phyloP scores from a whole-genome alignment of 2,329 filamentous ascomycete species.

The Alternaria conjuncta region DNA sequence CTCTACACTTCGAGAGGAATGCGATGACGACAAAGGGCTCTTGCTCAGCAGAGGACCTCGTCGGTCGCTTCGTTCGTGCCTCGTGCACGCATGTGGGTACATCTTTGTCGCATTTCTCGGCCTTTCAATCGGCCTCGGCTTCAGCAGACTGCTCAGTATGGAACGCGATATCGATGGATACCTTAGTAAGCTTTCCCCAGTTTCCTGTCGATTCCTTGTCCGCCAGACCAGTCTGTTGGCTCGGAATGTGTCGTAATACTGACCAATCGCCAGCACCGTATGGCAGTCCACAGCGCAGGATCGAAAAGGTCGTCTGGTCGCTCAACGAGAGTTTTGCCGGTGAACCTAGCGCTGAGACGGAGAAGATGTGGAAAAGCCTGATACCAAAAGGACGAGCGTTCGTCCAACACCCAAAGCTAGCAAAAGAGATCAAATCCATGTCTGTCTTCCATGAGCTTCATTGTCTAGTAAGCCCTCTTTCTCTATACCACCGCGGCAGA shows the following conservation, averaged over 20 bases:
- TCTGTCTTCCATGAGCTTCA: conserved; percentile 14
- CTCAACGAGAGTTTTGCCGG: conserved; percentile 56
- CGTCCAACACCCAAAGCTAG: not conserved
- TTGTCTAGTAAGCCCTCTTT: conserved; percentile 4
- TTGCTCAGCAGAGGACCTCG: not conserved
- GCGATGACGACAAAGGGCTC: not conserved
- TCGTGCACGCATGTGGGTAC: not conserved
- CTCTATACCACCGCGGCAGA: no score
- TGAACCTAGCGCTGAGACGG: conserved; percentile 47
- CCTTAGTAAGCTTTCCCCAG: not conserved
- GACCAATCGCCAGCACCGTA: conserved; percentile 4
- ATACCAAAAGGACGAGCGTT: conserved; percentile 9
- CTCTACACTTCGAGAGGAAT: not conserved
- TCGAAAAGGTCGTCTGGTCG: conserved; percentile 6
- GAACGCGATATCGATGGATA: conserved; percentile 11
- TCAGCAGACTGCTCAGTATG: not conserved
- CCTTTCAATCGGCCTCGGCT: not conserved
- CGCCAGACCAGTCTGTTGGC: not conserved
- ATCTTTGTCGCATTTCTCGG: conserved; percentile 1
- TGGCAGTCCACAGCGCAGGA: not conserved
- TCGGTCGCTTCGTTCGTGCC: not conserved
- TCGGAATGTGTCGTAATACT: not conserved
- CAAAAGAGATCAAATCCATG: conserved; percentile 3
- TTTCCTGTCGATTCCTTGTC: not conserved
- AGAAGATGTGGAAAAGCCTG: conserved; percentile 1